Evolutionary conservation across 306 rosid species (phyloP), one percentile per base, ranked within the genome.

Genomic region (Arachis hypogaea): DNA sequence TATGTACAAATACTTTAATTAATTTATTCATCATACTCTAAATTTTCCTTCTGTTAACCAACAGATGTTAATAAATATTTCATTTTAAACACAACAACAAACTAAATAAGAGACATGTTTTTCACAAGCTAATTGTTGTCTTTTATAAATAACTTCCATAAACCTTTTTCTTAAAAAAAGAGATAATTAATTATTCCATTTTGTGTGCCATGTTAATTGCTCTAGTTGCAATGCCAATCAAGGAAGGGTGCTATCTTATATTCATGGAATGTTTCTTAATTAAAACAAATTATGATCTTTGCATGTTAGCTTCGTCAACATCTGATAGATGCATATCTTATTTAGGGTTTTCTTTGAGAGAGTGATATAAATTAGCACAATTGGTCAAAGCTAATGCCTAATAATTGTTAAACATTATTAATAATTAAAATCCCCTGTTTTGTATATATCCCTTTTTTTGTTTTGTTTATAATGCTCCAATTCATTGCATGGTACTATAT

Each of bases 401-500:
- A 47, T 67, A 30, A 67, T 30, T 22, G 4, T 30, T 67, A 49
- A 10, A 11, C 12, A 67, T 49, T 10, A 33, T 55, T 66, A 46
- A 11, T 11, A 49, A 30, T 50, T 5, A 8, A 8, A 5, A 8
- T 66, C 42, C 44, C 11, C 8, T 30, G 45, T 29, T 12, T 16
- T 66, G 58, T 52, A 52, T 7, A 14, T 5, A 52, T 14, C 58
- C 58, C 1, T 14, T 1, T 5, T 66, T 7, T 38, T 16, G 16
- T 12, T 69, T 40, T 40, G 5, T 14, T 40, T n/a, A 69, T 51
- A 36, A 51, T 52, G 28, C 50, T 68, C 14, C 3, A 30, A 5
- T 33, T 50, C 72, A 33, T n/a, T 68, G 29, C 72, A 68, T 49
- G 71, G 7, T 29, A 65, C n/a, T 46, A 6, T 11, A 66, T 66